Conservation (phyloP, 2,329 filamentous ascomycete species). For the Apiospora sp. region DNA sequence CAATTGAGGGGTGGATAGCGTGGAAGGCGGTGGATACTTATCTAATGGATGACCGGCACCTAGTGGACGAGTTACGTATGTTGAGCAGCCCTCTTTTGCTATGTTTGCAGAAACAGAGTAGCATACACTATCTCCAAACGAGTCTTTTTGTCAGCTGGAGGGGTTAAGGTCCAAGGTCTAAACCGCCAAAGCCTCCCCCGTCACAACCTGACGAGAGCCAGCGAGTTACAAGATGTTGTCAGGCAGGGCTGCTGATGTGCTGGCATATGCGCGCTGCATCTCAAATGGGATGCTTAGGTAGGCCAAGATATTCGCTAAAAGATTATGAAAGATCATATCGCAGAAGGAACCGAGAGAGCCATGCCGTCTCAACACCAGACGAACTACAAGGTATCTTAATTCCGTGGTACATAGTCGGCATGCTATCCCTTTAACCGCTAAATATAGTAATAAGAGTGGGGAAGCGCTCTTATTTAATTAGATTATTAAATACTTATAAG, state of each 20-base stretch:
- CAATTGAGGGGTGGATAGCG: conserved; percentile 21
- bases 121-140: conserved; percentile 13
- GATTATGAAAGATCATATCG: conserved; percentile 6
- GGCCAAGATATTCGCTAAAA: conserved; percentile 7
- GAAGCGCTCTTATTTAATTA: too few relatives aligned
- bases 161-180: background rate
- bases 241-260: conserved; percentile 16
- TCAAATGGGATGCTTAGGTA: background rate
- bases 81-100: background rate
- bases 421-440: background rate
- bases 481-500: too few relatives aligned
- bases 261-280: conserved; percentile 16
- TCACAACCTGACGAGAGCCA: background rate
- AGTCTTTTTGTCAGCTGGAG: background rate
- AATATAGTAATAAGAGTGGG: too few relatives aligned
- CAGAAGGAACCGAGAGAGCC: background rate
- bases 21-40: conserved; percentile 23
- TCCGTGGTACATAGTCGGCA: background rate
- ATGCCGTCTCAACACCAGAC: background rate
- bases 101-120: background rate
- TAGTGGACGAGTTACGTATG: background rate
- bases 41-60: background rate
- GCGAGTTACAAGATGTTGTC: background rate
- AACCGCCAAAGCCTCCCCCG: conserved; percentile 1
- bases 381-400: background rate